Evolutionary conservation across 768 basidiomycete species (phyloP), one percentile per base, ranked within the genome.

Genomic region (Lactifluus piperatus): DNA sequence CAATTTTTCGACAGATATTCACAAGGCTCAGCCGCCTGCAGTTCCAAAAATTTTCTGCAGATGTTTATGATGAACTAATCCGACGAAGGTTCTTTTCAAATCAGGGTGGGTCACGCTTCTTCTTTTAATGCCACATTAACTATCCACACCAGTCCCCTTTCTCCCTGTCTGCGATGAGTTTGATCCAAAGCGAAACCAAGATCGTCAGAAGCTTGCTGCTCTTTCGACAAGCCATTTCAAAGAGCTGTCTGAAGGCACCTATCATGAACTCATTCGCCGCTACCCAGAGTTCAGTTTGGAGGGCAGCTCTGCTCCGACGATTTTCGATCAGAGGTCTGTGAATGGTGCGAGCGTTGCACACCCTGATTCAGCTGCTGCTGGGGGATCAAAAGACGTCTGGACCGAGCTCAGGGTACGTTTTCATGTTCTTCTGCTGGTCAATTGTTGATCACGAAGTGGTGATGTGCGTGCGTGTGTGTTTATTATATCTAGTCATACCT

Each of bases 151-250:
- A 91, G 91, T 86, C 36, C 85, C 93, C 39, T 97, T 93, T 74
- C 81, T 99, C 20, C 92, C 94, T 24, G 82, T 91, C 2, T 83
- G 91, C 58, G 83, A 88, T 56, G 94, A 97, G 63, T 97, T 97
- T 70, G 97, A 98, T 72, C 94, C 95, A 5, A 98, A 97, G 73
- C 85, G 97, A 51, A 98, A 98, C n/a, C n/a, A n/a, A 73, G 95
- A 94, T 0, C 81, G 95, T 39, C 94, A 97, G 73, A 97, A 97
- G 73, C 71, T 94, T 36, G 91, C 95, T 1, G 97, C 93, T 0
- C 80, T 98, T n/a, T 91, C 92, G 2, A 78, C 84, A 20, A 77
- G 85, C 26, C 81, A 94, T 14, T 97, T 97, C 75, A 90, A 94
- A 71, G 94, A 97, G 68, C 79, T 98, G 14, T 92, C 91, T 2